A percentile compares a stretch with the other conserved stretches of the same genome.
phyloP scores from a whole-genome alignment of 148 eudicot genomes.

The Diospyros lotus region DNA sequence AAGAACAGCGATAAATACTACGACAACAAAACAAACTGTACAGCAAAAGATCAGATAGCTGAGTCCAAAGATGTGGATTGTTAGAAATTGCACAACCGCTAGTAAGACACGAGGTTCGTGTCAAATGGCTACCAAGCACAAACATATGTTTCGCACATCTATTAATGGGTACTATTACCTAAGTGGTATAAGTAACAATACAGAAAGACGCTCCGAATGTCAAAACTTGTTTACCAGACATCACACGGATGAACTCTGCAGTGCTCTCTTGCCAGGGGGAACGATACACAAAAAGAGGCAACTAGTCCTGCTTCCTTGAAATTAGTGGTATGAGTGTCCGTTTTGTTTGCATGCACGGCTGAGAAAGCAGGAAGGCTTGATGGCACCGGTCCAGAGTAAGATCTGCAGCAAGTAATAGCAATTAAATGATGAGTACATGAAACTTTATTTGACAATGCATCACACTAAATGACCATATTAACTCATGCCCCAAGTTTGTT shows the following conservation, averaged over 20 bases:
- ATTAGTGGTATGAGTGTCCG: too few species aligned
- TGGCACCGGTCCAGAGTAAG: not conserved
- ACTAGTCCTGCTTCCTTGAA: too few species aligned
- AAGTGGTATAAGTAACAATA: not conserved
- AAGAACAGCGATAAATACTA: not conserved
- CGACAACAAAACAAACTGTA: not conserved
- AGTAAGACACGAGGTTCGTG: not conserved
- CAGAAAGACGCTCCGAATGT: not conserved
- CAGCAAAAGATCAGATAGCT: not conserved
- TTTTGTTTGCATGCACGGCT: too few species aligned
- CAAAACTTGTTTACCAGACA: not conserved
- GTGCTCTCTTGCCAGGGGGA: not conserved
- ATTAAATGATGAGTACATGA: not conserved
- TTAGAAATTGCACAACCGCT: not conserved
- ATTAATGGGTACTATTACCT: too few species aligned
- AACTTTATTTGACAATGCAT: not conserved
- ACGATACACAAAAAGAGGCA: not conserved
- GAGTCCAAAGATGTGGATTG: not conserved
- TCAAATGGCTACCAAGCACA: not conserved
- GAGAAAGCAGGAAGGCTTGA: not conserved
- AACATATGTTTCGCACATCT: not conserved
- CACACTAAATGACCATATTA: not conserved
- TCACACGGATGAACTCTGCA: not conserved
- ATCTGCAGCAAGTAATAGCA: not conserved
- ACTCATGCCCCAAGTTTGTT: not conserved